These are phyloP conservation scores for Penicillium janthinellum DNA, from an alignment of 2,329 filamentous ascomycete species.

Conservation along the genomic window DNA sequence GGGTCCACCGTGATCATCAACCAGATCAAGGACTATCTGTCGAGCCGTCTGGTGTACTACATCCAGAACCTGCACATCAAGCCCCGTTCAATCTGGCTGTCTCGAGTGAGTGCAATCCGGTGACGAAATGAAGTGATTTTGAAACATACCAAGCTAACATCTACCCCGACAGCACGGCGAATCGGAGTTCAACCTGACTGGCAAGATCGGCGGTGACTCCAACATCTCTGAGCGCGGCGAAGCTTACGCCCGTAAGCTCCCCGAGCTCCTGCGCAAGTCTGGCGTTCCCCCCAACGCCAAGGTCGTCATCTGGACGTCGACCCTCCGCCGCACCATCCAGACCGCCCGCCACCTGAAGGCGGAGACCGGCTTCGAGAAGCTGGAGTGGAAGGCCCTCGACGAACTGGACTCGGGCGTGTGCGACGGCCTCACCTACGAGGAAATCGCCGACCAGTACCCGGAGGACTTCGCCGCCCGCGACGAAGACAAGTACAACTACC, in stretches of 20 bases:
- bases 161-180: conserved; percentile 73
- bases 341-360: conserved; percentile 80
- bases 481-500: conserved; percentile 99
- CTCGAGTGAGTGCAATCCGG: conserved; percentile 64
- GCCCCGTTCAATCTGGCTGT: conserved; percentile 93
- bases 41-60: conserved; percentile 95
- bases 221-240: conserved; percentile 83
- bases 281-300: conserved; percentile 70
- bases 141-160: not conserved
- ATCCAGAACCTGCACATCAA: conserved; percentile 98
- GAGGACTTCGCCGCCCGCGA: conserved; percentile 95
- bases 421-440: conserved; percentile 92
- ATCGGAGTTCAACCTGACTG: conserved; percentile 85
- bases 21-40: conserved; percentile 92
- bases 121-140: not conserved
- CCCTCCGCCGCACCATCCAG: conserved; percentile 81
- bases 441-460: conserved; percentile 87
- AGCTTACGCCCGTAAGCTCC: conserved; percentile 81
- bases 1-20: conserved; percentile 98
- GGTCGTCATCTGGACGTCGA: conserved; percentile 75
- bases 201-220: conserved; percentile 91
- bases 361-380: conserved; percentile 75
- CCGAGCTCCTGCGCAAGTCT: conserved; percentile 79
- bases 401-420: conserved; percentile 96
- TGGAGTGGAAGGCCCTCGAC: conserved; percentile 98